These are phyloP conservation scores for Nothophoma quercina DNA, from an alignment of 2,329 filamentous ascomycete genomes.

Conservation along the genomic window DNA sequence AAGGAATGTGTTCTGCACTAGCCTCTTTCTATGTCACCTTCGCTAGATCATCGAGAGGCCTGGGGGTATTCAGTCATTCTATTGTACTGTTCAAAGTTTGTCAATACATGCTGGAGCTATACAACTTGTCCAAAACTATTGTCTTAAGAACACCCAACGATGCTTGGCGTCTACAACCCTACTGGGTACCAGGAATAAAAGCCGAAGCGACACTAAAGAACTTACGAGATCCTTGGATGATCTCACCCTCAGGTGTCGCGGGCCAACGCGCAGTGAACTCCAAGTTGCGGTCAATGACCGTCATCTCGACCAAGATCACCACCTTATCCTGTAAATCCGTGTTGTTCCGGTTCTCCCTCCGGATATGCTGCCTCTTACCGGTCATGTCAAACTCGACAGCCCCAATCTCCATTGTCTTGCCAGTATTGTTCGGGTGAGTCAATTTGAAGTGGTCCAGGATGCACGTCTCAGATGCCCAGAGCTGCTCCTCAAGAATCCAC, in stretches of 20 bases:
- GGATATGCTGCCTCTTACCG: constrained; percentile 1
- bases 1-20: too few species aligned
- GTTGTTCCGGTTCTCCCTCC: background rate
- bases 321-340: background rate
- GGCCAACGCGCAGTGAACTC: constrained; percentile 25
- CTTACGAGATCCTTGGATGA: constrained; percentile 8
- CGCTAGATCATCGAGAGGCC: too few species aligned
- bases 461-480: constrained; percentile 22
- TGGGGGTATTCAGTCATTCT: too few species aligned
- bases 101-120: too few species aligned
- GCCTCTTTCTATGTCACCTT: too few species aligned
- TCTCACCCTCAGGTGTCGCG: background rate
- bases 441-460: constrained; percentile 18
- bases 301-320: constrained; percentile 20
- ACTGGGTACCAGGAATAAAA: constrained; percentile 17
- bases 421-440: constrained; percentile 14
- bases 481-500: constrained; percentile 14
- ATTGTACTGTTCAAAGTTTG: too few species aligned
- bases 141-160: background rate
- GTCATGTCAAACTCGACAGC: constrained; percentile 20
- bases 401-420: constrained; percentile 19
- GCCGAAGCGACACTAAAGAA: constrained; percentile 15
- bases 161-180: background rate
- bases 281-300: constrained; percentile 23
- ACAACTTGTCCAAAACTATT: too few species aligned